These are phyloP conservation scores for Cladobotryum protrusum DNA, from an alignment of 2,329 filamentous ascomycete species.

Conservation along the genomic window DNA sequence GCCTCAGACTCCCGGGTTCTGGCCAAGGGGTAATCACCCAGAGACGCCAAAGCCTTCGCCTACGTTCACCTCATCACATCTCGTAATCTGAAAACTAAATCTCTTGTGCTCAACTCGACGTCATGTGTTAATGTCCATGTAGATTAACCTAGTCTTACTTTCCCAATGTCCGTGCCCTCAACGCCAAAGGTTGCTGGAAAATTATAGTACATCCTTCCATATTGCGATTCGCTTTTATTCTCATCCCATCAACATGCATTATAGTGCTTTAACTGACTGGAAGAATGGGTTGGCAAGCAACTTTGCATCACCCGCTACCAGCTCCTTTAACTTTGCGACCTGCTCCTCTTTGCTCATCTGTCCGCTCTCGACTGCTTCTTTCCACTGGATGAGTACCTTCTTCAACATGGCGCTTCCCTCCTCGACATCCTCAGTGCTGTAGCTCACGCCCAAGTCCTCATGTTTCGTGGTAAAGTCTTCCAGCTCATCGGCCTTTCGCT, in stretches of 20 bases:
- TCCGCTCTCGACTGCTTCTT: constrained; percentile 60
- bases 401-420: constrained; percentile 83
- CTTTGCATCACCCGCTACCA: constrained; percentile 68
- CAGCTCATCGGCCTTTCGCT: constrained; percentile 94
- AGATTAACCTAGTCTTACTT: background rate
- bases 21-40: no score
- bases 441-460: constrained; percentile 53
- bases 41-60: no score
- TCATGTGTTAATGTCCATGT: background rate
- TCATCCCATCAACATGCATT: constrained; percentile 13
- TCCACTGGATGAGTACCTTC: constrained; percentile 77
- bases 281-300: constrained; percentile 64
- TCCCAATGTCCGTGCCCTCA: background rate
- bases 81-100: no score
- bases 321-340: constrained; percentile 67
- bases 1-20: no score
- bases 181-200: constrained; percentile 4
- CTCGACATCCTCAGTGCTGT: constrained; percentile 81
- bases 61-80: no score
- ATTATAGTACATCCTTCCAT: background rate
- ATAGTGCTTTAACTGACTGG: constrained; percentile 53
- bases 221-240: background rate
- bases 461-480: constrained; percentile 89
- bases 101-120: background rate
- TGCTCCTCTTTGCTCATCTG: constrained; percentile 68